phyloP scores from a whole-genome alignment of 2,329 filamentous ascomycete species.

The Fusarium sororula region DNA sequence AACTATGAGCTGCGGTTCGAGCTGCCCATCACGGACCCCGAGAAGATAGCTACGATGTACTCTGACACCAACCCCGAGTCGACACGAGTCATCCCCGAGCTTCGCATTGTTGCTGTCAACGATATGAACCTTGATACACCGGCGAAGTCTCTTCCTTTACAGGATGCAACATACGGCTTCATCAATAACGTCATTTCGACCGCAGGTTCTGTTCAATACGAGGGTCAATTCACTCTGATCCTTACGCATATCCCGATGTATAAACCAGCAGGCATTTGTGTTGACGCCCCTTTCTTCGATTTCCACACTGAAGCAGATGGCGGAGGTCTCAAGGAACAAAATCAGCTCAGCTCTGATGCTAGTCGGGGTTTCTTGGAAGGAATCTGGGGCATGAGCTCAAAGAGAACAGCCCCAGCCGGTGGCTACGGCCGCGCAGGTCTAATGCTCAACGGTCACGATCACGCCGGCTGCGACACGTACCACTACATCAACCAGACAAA shows the following conservation, averaged over 20 bases:
- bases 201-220: constrained; percentile 67
- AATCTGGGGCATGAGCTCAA: constrained; percentile 79
- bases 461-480: constrained; percentile 90
- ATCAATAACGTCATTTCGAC: constrained; percentile 74
- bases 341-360: constrained; percentile 80
- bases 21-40: constrained; percentile 57
- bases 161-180: constrained; percentile 81
- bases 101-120: constrained; percentile 88
- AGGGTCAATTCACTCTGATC: constrained; percentile 79
- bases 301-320: constrained; percentile 74
- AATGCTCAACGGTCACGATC: constrained; percentile 92
- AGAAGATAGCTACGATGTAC: constrained; percentile 52
- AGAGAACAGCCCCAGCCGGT: constrained; percentile 63
- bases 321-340: constrained; percentile 87
- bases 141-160: constrained; percentile 71
- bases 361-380: constrained; percentile 83
- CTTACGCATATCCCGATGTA: constrained; percentile 93
- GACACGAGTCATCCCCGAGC: constrained; percentile 66
- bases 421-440: constrained; percentile 78
- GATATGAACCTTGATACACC: constrained; percentile 94
- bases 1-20: constrained; percentile 89
- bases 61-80: constrained; percentile 57
- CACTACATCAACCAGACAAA: constrained; percentile 78
- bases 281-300: constrained; percentile 83
- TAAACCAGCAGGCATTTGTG: constrained; percentile 83